Evolutionary conservation across 495 filamentous ascomycete genomes (phyloP), one percentile per base, ranked within the genome.

Genomic region (Penicillium taxi): DNA sequence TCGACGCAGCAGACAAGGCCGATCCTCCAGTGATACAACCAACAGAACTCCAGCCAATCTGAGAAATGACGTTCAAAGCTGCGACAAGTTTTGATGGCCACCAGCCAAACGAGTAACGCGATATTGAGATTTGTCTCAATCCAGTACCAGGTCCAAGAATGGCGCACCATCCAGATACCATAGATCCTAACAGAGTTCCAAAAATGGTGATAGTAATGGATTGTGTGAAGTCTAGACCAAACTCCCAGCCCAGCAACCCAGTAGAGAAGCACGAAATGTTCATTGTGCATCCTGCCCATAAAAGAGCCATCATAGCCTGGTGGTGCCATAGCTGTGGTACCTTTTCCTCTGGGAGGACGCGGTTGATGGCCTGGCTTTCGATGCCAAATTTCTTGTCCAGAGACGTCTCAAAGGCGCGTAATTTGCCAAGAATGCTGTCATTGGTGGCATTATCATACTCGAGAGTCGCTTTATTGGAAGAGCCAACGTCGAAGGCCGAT

Each of bases 81-180:
- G 57, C 53, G 27, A 54, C 50, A 15, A 63, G 39, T 6, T 52
- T 55, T 11, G 54, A 53, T 0, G 54, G 56, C 20, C 53, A 63
- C 37, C 45, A 60, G 9, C 58, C 58, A n/a, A 63, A 42, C 3
- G 54, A 56, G 39, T 56, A 60, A 37, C 58, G 28, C 11, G 49
- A 52, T 82, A 96, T 60, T 81, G 84, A 18, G 78, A 96, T 57
- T 55, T 96, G 38, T 80, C 90, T 25, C 75, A 90, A 54, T 78
- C 89, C 18, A 74, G 81, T 36, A 80, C 82, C 51, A 82, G 89
- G 88, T 66, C 80, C 19, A 86, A 96, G 55, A 6, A 52, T 56
- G 12, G 58, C 58, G 31, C 64, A 73, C 44, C 46, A 59, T 3
- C 37, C 37, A 11, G 74, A 73, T 4, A 75, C 47, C 15, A 67